Evolutionary conservation across 768 basidiomycete species (phyloP), one percentile per base, ranked within the genome.

Genomic region (Rubroboletus pulcherrimus): DNA sequence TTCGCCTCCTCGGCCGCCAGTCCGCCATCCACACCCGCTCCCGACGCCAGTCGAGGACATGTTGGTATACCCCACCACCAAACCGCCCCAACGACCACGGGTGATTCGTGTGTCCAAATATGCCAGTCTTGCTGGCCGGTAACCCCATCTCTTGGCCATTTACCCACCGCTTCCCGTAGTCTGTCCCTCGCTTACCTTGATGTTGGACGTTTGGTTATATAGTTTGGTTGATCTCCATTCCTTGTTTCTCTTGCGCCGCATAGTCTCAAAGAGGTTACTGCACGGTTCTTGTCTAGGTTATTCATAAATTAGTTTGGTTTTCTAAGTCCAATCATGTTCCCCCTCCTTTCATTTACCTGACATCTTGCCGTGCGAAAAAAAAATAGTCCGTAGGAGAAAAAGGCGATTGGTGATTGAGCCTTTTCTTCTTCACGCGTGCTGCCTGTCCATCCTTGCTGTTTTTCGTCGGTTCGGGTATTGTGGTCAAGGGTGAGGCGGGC

Each of bases 11-110:
- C 51, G 48, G 10, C 34, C 60, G 6, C 39, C 59, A 8, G 34
- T 56, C n/a, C 50, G 46, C 14, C 38, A 15, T 51, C 68, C 78
- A 26, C 73, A 81, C 59, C 83, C 83, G 10, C 74, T 86, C 15
- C 84, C 84, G 11, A 81, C 79, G 62, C 81, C 83, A 10, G 69
- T 79, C n/a, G 73, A 75, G 40, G 71, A 79, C 43, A 85, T 85
- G 83, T 58, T 77, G 43, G 59, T 65, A 55, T 60, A 59, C 62
- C 60, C 62, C 11, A 39, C 55, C 9, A 17, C 42, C 6, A 66
- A 59, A 48, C 12, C 42, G 7, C 47, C 35, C 8, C 63, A 49
- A 45, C 54, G 19, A 26, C 46, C 56, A 29, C 61, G 19, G 43
- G 33, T 55, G 37, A 44, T 70, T 21, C 51, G 60, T 29, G 64